Conservation (phyloP, 306 rosid genomes). For the Dalbergia cultrata region DNA sequence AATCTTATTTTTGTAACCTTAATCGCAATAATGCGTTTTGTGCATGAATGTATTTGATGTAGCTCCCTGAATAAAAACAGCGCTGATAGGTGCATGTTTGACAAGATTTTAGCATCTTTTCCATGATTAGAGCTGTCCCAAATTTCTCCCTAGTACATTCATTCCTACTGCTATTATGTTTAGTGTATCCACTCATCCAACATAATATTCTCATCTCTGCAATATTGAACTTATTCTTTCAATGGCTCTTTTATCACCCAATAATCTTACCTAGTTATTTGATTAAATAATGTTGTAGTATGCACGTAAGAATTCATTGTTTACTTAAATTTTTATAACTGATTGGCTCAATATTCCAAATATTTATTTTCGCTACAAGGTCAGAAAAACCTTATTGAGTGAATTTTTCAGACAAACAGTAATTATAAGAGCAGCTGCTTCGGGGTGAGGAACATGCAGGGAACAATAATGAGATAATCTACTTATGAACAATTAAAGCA, state of each 20-base stretch:
- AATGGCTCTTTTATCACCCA: not conserved
- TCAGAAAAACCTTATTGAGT: not conserved
- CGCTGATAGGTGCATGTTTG: not conserved
- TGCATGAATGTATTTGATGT: not conserved
- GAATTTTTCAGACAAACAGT: not conserved
- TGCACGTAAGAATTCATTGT: not conserved
- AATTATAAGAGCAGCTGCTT: not conserved
- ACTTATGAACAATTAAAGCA: not conserved
- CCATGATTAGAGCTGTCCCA: not conserved
- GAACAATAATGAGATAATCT: not conserved
- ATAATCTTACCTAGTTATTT: conserved; percentile 18
- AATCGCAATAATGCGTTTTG: conserved; percentile 1
- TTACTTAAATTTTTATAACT: not conserved
- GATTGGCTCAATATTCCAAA: not conserved
- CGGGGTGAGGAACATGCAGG: conserved; percentile 1
- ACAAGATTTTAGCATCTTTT: not conserved
- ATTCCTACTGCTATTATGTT: not conserved
- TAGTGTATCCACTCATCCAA: not conserved
- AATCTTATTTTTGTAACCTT: not conserved
- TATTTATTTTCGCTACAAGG: not conserved
- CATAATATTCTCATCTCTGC: not conserved
- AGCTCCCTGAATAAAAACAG: conserved; percentile 1
- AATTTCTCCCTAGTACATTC: not conserved
- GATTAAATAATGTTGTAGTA: not conserved
- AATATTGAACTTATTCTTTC: not conserved